A percentile compares a stretch with the other conserved stretches of the same genome.
Evolutionary conservation across 1,139 yeast species (phyloP).

Genomic region (Geotrichum carabidarum): DNA sequence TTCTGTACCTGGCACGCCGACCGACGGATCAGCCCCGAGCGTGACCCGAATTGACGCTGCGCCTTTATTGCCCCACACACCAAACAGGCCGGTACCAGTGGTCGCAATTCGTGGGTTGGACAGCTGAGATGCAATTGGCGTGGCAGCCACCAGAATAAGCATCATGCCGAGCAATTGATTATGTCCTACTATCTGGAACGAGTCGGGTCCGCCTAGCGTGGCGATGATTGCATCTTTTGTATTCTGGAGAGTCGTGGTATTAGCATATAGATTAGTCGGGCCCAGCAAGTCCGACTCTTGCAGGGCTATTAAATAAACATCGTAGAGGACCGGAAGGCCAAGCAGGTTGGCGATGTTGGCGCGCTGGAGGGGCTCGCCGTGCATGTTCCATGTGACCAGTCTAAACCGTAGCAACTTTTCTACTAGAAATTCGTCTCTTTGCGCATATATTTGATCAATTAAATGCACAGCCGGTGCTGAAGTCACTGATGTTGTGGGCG

Average conservation of each 20-base stretch:
- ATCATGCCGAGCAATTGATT: slow-evolving; percentile 50
- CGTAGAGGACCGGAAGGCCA: slow-evolving; percentile 27
- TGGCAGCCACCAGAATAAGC: slow-evolving; percentile 40
- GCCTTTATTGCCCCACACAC: slow-evolving; percentile 59
- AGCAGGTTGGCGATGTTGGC: slow-evolving; percentile 9
- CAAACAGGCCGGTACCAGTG: slow-evolving; percentile 52
- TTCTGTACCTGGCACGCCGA: slow-evolving; percentile 40
- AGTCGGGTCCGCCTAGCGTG: slow-evolving; percentile 26
- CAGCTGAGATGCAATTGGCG: slow-evolving; percentile 38
- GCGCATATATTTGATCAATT: slow-evolving; percentile 4
- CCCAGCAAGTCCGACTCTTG: slow-evolving; percentile 51
- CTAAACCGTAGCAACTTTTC: slow-evolving; percentile 4
- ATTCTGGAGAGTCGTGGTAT: slow-evolving; percentile 39
- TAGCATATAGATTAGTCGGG: slow-evolving; percentile 43
- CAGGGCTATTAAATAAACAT: slow-evolving; percentile 44
- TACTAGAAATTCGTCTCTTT: slow-evolving; percentile 1
- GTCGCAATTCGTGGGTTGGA: slow-evolving; percentile 40
- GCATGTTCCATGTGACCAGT: slow-evolving; percentile 13
- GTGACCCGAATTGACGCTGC: slow-evolving; percentile 43
- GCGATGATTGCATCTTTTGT: slow-evolving; percentile 38
- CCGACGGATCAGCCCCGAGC: slow-evolving; percentile 33
- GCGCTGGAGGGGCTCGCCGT: slow-evolving; percentile 12
- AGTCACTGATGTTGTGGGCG: neutral
- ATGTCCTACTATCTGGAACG: slow-evolving; percentile 37
- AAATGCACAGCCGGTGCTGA: neutral